These are phyloP conservation scores for Ogataea hybrid DNA, from an alignment of 1,139 yeast genomes.

Conservation along the genomic window DNA sequence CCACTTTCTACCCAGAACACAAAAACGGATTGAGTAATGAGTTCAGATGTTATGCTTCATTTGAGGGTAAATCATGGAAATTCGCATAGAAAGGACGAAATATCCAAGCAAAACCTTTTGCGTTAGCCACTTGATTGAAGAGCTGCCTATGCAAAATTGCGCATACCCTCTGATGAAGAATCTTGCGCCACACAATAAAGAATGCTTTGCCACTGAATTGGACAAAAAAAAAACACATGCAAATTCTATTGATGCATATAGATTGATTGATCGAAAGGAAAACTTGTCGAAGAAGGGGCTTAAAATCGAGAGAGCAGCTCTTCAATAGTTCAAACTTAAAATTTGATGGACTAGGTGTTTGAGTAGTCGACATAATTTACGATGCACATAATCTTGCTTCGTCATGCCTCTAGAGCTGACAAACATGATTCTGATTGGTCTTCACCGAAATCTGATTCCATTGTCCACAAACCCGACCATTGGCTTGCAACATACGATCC, in stretches of 20 bases:
- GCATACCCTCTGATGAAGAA: no score
- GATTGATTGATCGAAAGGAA: no score
- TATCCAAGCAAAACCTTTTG: no score
- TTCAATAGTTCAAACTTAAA: no score
- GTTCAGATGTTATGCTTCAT: constrained; percentile 80
- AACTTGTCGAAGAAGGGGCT: no score
- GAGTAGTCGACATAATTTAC: not conserved
- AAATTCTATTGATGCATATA: not conserved
- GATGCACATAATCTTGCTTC: constrained; percentile 33
- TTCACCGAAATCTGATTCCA: not conserved
- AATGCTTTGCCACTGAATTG: not conserved
- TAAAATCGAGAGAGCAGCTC: no score
- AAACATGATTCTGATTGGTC: constrained; percentile 12
- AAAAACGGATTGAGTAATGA: constrained; percentile 85
- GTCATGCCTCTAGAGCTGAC: constrained; percentile 32
- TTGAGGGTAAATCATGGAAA: constrained; percentile 56
- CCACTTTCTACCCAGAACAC: constrained; percentile 75
- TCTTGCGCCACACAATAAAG: no score
- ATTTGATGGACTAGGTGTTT: no score
- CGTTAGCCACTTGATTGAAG: no score
- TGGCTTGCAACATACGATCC: constrained; percentile 36
- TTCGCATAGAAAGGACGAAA: constrained; percentile 22
- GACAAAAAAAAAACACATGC: not conserved
- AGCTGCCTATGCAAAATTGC: no score
- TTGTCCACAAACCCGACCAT: constrained; percentile 18